Conservation (phyloP, 2,329 filamentous ascomycete genomes). For the Didymella exigua region DNA sequence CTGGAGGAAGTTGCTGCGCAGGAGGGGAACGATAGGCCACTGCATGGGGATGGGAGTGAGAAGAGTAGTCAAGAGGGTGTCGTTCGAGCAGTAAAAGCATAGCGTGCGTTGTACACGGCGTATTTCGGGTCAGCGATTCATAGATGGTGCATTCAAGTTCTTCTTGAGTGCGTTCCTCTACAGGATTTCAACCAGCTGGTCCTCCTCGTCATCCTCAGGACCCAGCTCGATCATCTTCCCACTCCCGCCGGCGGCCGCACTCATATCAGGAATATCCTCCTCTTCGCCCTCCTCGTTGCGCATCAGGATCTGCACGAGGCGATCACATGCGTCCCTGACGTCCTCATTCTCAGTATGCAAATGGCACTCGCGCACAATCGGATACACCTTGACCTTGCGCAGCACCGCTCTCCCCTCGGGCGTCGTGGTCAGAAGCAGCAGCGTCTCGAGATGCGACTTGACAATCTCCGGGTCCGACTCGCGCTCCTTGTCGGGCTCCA, state of each 20-base stretch:
- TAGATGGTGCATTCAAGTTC: neutral
- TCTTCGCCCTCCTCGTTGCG: conserved; percentile 72
- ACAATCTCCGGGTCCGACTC: conserved; percentile 79
- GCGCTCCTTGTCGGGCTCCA: conserved; percentile 86
- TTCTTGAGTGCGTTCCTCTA: neutral
- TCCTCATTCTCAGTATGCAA: conserved; percentile 75
- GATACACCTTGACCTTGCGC: conserved; percentile 81
- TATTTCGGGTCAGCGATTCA: neutral
- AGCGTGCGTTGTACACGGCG: conserved; percentile 1
- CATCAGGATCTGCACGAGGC: conserved; percentile 87
- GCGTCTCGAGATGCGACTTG: conserved; percentile 85
- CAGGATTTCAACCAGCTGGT: conserved; percentile 45
- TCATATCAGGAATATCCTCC: conserved; percentile 47
- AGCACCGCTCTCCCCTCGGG: conserved; percentile 74
- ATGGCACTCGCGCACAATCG: conserved; percentile 86
- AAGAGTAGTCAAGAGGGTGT: conserved; percentile 21
- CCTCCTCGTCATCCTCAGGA: conserved; percentile 43
- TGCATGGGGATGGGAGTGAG: conserved; percentile 14
- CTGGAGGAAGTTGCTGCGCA: conserved; percentile 39
- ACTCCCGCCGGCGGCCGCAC: conserved; percentile 20
- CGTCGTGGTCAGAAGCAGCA: conserved; percentile 82
- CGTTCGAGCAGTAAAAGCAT: conserved; percentile 20
- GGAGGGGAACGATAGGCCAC: conserved; percentile 30
- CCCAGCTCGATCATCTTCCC: conserved; percentile 39
- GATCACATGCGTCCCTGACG: conserved; percentile 83